Evolutionary conservation across 495 filamentous ascomycete species (phyloP).

Genomic region (Annulohypoxylon bovei): DNA sequence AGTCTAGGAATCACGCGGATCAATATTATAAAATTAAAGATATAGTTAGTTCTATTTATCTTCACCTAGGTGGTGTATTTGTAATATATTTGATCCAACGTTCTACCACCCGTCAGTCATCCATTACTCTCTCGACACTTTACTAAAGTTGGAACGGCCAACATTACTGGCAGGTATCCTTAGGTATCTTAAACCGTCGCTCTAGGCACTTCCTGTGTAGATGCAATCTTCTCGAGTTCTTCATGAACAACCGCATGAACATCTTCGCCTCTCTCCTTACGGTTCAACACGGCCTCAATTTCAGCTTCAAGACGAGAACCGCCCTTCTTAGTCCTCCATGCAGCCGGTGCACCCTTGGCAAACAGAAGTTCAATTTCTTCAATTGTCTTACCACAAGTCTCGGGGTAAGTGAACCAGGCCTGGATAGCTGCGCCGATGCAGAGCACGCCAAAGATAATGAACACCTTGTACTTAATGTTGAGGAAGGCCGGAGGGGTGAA

Average conservation of each 20-base stretch:
- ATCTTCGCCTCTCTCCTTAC: slow-evolving; percentile 39
- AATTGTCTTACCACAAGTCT: slow-evolving; percentile 74
- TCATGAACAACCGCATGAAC: slow-evolving; percentile 35
- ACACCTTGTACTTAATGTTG: slow-evolving; percentile 77
- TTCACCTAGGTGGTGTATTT: not conserved
- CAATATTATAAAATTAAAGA: too few species aligned
- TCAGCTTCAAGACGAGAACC: slow-evolving; percentile 54
- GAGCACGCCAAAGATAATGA: slow-evolving; percentile 79
- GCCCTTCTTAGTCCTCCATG: slow-evolving; percentile 71
- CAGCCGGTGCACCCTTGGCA: slow-evolving; percentile 58
- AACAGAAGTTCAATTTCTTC: slow-evolving; percentile 78
- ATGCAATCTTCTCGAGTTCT: slow-evolving; percentile 27
- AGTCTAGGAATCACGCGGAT: too few species aligned
- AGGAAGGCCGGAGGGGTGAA: slow-evolving; percentile 76
- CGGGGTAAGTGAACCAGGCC: slow-evolving; percentile 74
- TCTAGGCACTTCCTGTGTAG: slow-evolving; percentile 21
- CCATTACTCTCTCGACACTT: not conserved
- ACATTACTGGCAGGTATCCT: not conserved
- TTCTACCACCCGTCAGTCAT: not conserved
- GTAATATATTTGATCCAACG: too few species aligned
- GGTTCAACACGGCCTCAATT: slow-evolving; percentile 54
- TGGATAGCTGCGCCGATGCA: slow-evolving; percentile 71
- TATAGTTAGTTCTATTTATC: not conserved
- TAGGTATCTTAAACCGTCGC: slow-evolving; percentile 29
- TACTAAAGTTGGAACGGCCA: not conserved